Evolutionary conservation across 768 basidiomycete genomes (phyloP).

Genomic region (Pleurotus djamor): DNA sequence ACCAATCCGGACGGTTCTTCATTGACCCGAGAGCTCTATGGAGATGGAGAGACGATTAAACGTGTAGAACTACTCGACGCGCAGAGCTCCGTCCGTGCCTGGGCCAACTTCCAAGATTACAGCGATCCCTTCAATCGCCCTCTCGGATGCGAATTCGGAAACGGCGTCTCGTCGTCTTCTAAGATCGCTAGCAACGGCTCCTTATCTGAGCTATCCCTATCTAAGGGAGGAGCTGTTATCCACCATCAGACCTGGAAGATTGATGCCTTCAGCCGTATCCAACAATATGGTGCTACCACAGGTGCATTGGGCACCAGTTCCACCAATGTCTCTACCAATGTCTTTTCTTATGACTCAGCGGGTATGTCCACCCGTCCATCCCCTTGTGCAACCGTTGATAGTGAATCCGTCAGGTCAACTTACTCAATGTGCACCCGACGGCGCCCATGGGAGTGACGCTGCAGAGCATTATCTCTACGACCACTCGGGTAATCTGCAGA

Average conservation of each 20-base stretch:
- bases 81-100: neutral
- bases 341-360: neutral
- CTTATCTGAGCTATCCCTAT: slow-evolving; percentile 2
- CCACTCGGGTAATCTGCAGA: slow-evolving; percentile 5
- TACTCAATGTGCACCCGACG: neutral
- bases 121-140: slow-evolving; percentile 9
- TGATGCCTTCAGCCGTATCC: slow-evolving; percentile 10
- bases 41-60: neutral
- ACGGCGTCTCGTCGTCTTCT: slow-evolving; percentile 7
- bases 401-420: neutral
- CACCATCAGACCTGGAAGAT: slow-evolving; percentile 10
- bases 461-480: slow-evolving; percentile 4
- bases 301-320: neutral
- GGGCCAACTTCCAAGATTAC: slow-evolving; percentile 3
- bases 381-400: neutral
- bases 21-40: neutral
- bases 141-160: slow-evolving; percentile 9
- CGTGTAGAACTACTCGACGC: neutral
- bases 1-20: slow-evolving; percentile 1
- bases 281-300: neutral
- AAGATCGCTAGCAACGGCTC: slow-evolving; percentile 6
- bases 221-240: neutral
- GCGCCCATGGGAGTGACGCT: too few relatives aligned
- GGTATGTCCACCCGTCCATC: neutral
- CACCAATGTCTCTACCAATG: neutral